These are phyloP conservation scores for Phytophthora sp. DNA, from an alignment of 352 stramenopile species.

Conservation along the genomic window DNA sequence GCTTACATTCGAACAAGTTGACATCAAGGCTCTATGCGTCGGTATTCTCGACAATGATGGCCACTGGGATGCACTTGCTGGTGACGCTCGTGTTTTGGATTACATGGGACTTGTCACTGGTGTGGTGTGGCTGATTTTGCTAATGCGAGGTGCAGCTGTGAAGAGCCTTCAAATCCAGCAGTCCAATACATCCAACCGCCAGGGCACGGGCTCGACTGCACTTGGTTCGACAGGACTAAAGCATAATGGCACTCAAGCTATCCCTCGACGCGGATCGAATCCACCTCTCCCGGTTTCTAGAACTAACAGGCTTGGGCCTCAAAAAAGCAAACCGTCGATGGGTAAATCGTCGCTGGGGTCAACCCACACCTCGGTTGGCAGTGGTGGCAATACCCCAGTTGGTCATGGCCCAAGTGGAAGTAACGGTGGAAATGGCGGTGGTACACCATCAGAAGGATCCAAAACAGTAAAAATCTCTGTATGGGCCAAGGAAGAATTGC, in stretches of 20 bases:
- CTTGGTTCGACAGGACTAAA: slow-evolving; percentile 53
- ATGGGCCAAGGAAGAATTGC: slow-evolving; percentile 81
- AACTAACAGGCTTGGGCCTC: slow-evolving; percentile 29
- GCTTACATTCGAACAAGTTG: slow-evolving; percentile 81
- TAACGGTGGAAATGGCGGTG: slow-evolving; percentile 8
- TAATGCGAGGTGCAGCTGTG: slow-evolving; percentile 79
- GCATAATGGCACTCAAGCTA: slow-evolving; percentile 53
- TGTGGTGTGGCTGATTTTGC: slow-evolving; percentile 75
- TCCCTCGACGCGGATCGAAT: slow-evolving; percentile 53
- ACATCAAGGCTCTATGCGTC: slow-evolving; percentile 81
- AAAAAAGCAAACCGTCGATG: slow-evolving; percentile 46
- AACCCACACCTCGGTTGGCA: slow-evolving; percentile 7
- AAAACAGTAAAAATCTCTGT: slow-evolving; percentile 75
- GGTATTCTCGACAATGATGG: slow-evolving; percentile 78
- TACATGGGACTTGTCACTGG: slow-evolving; percentile 83
- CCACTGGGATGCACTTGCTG: slow-evolving; percentile 71
- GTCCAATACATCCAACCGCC: slow-evolving; percentile 50
- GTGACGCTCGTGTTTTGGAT: slow-evolving; percentile 71
- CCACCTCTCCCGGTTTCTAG: slow-evolving; percentile 34
- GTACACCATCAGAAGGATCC: slow-evolving; percentile 25
- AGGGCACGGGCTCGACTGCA: slow-evolving; percentile 34
- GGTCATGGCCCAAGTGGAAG: slow-evolving; percentile 11
- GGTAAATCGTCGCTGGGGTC: slow-evolving; percentile 23
- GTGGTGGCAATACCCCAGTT: slow-evolving; percentile 7
- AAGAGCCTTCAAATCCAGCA: slow-evolving; percentile 90